Evolutionary conservation across 805 yeast species (phyloP).

Genomic region (Suhomyces vadensis): DNA sequence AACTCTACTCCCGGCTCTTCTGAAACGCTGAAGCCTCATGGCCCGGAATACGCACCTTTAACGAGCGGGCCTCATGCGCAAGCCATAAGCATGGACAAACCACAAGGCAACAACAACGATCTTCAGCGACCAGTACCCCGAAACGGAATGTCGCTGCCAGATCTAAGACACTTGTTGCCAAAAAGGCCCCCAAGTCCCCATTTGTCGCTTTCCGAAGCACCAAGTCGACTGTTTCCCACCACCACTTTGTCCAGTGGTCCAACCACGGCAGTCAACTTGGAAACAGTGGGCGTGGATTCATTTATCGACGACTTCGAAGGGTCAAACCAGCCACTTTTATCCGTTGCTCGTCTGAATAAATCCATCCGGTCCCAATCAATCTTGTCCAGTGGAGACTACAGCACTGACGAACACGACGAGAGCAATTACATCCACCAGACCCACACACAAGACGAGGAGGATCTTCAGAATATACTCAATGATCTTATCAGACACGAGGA

Average conservation of each 20-base stretch:
- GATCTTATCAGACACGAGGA: slow-evolving; percentile 20
- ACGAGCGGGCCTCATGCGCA: too few relatives aligned
- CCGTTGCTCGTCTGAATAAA: neutral
- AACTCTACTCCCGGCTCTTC: too few relatives aligned
- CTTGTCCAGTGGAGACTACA: neutral
- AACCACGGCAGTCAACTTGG: slow-evolving; percentile 24
- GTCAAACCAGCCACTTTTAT: neutral
- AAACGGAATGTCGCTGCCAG: neutral
- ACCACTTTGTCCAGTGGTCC: slow-evolving; percentile 14
- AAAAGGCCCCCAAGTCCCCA: slow-evolving; percentile 1
- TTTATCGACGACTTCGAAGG: neutral
- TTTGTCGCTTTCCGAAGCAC: neutral
- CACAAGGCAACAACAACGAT: too few relatives aligned
- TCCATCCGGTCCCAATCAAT: slow-evolving; percentile 6
- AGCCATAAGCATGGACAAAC: too few relatives aligned
- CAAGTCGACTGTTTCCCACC: neutral
- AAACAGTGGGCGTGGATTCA: slow-evolving; percentile 14
- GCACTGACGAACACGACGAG: slow-evolving; percentile 11
- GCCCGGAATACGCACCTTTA: too few relatives aligned
- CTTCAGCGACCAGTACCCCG: too few relatives aligned
- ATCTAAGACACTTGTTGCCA: slow-evolving; percentile 3
- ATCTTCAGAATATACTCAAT: slow-evolving; percentile 23
- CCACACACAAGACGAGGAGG: slow-evolving; percentile 22
- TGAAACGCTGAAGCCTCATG: too few relatives aligned
- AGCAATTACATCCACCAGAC: slow-evolving; percentile 10